Base-by-base conservation (phyloP, 2,329 filamentous ascomycete genomes). In the Neonectria hederae region DNA sequence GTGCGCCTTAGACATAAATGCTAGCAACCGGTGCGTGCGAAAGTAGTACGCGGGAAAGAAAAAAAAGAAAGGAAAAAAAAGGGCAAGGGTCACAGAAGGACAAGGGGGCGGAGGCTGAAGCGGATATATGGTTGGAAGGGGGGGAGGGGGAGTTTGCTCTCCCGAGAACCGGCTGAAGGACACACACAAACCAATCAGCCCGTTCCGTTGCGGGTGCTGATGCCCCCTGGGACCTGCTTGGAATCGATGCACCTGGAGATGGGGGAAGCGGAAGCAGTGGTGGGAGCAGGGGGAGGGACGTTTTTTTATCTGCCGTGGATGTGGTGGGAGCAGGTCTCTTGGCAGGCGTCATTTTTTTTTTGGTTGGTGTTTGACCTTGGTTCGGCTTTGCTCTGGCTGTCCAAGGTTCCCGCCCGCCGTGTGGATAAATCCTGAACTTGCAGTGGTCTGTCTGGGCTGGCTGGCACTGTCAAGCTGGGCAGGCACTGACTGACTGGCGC, bases 1-100 rank as follows among this genome's bases (percentile, higher is more conserved):
- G 42, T 32, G 57, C 51, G 51, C 57, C 49, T 54, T 35, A 21
- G 49, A 46, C 51, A 40, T 24, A 32, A 38, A 54, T 43, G 19
- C 40, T n/a, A n/a, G n/a, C 40, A 28, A 6, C 28, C 28, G 10
- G 28, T 9, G n/a, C n/a, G n/a, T 28, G 9, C 26, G 26, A 2
- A 28, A 2, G 8, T 9, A 28, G 28, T 38, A 42, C 6, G 26
- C 26, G 17, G 32, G 7, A 35, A 13, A 17, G 4, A 3, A 17
- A 38, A 32, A 32, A 32, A 32, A 4, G 13, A 32, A 32, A 13
- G 3, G 9, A 30, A 26, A 26, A 26, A 28, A 28, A 6, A 28
- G 28, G 32, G 5, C 14, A 38, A 32, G 30, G 10, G 32, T 38
- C 13, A 17, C 32, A 17, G 35, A 14, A 38, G 35, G 35, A n/a